phyloP scores from a whole-genome alignment of 371 early-diverging fungal species.

The Furculomyces boomerangus region DNA sequence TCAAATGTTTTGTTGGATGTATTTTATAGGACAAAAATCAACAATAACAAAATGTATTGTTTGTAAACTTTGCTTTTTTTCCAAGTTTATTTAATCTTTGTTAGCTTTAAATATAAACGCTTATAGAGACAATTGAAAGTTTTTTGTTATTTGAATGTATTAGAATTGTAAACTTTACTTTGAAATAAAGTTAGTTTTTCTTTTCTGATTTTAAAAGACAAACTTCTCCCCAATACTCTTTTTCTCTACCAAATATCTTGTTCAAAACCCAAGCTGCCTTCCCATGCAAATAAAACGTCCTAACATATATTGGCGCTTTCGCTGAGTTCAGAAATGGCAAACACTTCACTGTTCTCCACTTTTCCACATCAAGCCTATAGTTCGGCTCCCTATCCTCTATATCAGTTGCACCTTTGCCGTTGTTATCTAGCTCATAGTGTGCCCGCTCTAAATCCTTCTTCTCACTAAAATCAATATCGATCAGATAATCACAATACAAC shows the following conservation, averaged over 20 bases:
- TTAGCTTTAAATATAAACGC: too few species aligned
- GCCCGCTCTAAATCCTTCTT: background rate
- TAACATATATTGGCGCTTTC: conserved; percentile 4
- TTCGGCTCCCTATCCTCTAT: background rate
- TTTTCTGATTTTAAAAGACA: conserved; percentile 2
- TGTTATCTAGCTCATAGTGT: background rate
- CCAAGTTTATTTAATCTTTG: too few species aligned
- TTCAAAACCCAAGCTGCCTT: background rate
- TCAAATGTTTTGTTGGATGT: too few species aligned
- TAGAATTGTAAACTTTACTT: too few species aligned
- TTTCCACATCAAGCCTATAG: too few species aligned
- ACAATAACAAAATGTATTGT: too few species aligned
- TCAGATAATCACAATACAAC: conserved; percentile 44
- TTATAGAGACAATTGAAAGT: too few species aligned
- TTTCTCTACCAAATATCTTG: background rate
- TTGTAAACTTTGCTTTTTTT: too few species aligned
- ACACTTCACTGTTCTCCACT: conserved; percentile 9
- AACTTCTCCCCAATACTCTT: background rate
- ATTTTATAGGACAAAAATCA: too few species aligned
- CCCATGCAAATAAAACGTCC: conserved; percentile 10
- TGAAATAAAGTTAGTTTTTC: background rate
- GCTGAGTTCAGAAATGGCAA: conserved; percentile 11
- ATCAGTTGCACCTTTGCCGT: background rate
- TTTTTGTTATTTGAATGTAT: too few species aligned
- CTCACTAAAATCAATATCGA: conserved; percentile 36